These are phyloP conservation scores for Penicillium salamii DNA, from an alignment of 495 filamentous ascomycete genomes.

Conservation along the genomic window DNA sequence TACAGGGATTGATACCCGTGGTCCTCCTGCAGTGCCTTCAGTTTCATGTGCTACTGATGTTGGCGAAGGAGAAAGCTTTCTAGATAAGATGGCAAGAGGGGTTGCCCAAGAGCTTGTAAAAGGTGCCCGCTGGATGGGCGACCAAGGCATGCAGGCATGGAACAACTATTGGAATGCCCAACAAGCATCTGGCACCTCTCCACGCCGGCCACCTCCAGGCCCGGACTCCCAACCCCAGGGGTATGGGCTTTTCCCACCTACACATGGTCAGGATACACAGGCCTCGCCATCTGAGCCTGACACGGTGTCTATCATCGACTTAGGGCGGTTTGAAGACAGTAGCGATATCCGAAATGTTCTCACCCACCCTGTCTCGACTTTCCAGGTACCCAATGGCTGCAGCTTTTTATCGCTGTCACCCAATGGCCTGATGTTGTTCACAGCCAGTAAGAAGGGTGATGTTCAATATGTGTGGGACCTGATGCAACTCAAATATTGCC, in stretches of 20 bases:
- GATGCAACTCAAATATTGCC: slow-evolving; percentile 57
- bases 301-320: slow-evolving; percentile 79
- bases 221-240: slow-evolving; percentile 28
- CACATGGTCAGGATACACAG: slow-evolving; percentile 59
- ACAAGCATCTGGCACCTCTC: slow-evolving; percentile 30
- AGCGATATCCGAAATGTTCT: slow-evolving; percentile 36
- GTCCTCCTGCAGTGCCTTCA: slow-evolving; percentile 71
- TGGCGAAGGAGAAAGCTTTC: slow-evolving; percentile 72
- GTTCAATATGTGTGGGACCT: slow-evolving; percentile 91
- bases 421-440: slow-evolving; percentile 77
- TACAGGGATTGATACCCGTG: slow-evolving; percentile 65
- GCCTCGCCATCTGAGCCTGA: slow-evolving; percentile 62
- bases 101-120: slow-evolving; percentile 89
- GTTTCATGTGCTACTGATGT: slow-evolving; percentile 73
- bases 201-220: slow-evolving; percentile 26
- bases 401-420: slow-evolving; percentile 90
- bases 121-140: slow-evolving; percentile 81
- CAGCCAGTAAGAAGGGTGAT: slow-evolving; percentile 88
- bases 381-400: slow-evolving; percentile 77
- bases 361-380: slow-evolving; percentile 70
- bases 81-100: slow-evolving; percentile 82
- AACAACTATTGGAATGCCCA: slow-evolving; percentile 83
- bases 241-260: slow-evolving; percentile 64
- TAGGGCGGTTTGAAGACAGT: slow-evolving; percentile 59
- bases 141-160: slow-evolving; percentile 81